phyloP scores from a whole-genome alignment of 2,329 filamentous ascomycete genomes.

The Ophiocordyceps polyrhachis-furcata region DNA sequence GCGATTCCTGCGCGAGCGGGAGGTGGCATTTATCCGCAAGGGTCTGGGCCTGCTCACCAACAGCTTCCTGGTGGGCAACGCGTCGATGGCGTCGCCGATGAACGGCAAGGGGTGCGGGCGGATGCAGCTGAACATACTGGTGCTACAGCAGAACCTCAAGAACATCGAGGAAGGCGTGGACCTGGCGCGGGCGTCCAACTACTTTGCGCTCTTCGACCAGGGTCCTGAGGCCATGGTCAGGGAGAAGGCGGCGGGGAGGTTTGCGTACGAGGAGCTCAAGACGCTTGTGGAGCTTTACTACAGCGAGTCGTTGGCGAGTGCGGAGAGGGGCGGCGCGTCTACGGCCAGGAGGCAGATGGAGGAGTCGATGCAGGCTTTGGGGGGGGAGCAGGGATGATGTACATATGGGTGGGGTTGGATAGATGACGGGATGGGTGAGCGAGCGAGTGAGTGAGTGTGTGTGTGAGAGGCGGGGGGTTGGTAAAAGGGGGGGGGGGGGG shows the following conservation, averaged over 20 bases:
- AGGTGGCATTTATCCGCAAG: constrained; percentile 56
- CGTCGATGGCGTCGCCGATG: constrained; percentile 57
- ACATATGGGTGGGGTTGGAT: background rate
- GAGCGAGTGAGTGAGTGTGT: background rate
- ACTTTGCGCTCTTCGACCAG: constrained; percentile 48
- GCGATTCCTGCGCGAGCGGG: constrained; percentile 49
- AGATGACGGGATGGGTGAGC: too few species aligned
- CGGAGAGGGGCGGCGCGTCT: constrained; percentile 47
- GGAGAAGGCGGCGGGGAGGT: constrained; percentile 25
- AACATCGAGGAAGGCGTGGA: constrained; percentile 62
- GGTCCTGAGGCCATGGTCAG: constrained; percentile 49
- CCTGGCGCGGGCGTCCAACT: constrained; percentile 43
- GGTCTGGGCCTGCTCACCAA: constrained; percentile 68
- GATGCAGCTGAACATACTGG: constrained; percentile 85
- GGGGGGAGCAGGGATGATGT: constrained; percentile 24
- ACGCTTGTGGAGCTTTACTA: constrained; percentile 47
- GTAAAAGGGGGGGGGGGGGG: background rate
- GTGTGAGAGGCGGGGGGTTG: background rate
- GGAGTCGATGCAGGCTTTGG: constrained; percentile 50
- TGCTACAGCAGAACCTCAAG: constrained; percentile 91
- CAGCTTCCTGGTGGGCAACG: constrained; percentile 55
- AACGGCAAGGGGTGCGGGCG: constrained; percentile 68
- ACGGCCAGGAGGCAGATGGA: constrained; percentile 51
- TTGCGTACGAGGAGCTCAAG: constrained; percentile 49
- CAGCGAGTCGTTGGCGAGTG: constrained; percentile 45